Evolutionary conservation across 768 basidiomycete genomes (phyloP).

Genomic region (Trametes elegans): DNA sequence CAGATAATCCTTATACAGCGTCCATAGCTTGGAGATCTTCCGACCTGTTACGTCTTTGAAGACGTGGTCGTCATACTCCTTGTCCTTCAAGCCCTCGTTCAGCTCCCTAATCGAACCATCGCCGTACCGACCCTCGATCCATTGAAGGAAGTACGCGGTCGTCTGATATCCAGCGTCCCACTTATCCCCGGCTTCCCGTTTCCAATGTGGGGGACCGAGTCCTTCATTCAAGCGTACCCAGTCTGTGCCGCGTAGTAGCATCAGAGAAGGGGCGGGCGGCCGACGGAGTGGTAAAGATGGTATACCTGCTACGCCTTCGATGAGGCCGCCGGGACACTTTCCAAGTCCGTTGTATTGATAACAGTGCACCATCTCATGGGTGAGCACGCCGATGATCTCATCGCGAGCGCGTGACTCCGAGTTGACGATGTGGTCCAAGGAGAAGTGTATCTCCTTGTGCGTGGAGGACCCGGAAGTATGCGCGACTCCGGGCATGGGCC

Average conservation of each 20-base stretch:
- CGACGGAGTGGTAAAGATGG: background rate
- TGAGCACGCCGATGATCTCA: slow-evolving; percentile 70
- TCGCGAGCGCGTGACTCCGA: slow-evolving; percentile 42
- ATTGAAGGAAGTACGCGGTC: slow-evolving; percentile 75
- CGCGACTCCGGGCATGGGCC: slow-evolving; percentile 60
- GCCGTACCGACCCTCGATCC: slow-evolving; percentile 55
- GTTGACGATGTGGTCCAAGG: slow-evolving; percentile 59
- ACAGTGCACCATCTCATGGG: slow-evolving; percentile 79
- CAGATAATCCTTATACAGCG: slow-evolving; percentile 46
- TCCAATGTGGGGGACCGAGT: slow-evolving; percentile 72
- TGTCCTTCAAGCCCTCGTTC: slow-evolving; percentile 51
- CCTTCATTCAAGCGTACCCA: slow-evolving; percentile 65
- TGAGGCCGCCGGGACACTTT: slow-evolving; percentile 64
- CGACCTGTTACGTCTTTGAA: slow-evolving; percentile 54
- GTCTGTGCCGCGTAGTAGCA: slow-evolving; percentile 44
- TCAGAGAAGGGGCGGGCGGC: background rate
- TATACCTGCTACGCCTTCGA: slow-evolving; percentile 78
- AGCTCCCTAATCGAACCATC: slow-evolving; percentile 54
- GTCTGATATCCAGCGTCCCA: slow-evolving; percentile 80
- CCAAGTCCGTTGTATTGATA: slow-evolving; percentile 66
- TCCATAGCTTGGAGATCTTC: slow-evolving; percentile 57
- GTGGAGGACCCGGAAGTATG: slow-evolving; percentile 54
- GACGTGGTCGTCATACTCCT: slow-evolving; percentile 47
- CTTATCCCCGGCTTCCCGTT: slow-evolving; percentile 38
- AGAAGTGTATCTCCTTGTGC: slow-evolving; percentile 75